These are phyloP conservation scores for Pyrus pyrifolia DNA, from an alignment of 306 rosid species.

Conservation along the genomic window DNA sequence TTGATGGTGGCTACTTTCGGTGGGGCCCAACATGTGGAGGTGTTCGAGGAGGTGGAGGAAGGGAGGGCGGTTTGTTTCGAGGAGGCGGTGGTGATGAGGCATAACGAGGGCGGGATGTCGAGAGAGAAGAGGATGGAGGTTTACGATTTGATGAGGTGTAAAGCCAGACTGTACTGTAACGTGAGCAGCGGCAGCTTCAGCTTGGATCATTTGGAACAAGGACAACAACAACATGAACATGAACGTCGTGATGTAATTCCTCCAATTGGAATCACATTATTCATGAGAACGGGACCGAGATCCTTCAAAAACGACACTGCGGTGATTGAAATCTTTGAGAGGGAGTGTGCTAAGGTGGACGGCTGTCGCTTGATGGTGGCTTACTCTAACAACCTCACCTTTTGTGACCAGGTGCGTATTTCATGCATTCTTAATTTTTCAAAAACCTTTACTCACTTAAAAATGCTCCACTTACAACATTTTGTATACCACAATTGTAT, in stretches of 20 bases:
- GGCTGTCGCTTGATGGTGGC: conserved; percentile 47
- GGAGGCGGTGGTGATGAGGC: conserved; percentile 64
- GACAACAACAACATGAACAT: too few species aligned
- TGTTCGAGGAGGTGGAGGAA: conserved; percentile 24
- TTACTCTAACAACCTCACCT: conserved; percentile 46
- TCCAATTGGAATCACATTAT: too few species aligned
- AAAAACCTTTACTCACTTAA: too few species aligned
- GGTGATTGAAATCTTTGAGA: conserved; percentile 33
- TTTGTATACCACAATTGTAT: too few species aligned
- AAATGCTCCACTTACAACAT: too few species aligned
- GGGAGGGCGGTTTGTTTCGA: conserved; percentile 49
- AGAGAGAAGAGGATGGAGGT: conserved; percentile 50
- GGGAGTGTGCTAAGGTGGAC: conserved; percentile 40
- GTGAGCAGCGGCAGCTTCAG: conserved; percentile 2
- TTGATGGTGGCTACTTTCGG: conserved; percentile 55
- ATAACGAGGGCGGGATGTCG: conserved; percentile 69
- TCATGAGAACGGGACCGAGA: too few species aligned
- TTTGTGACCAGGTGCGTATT: conserved; percentile 51
- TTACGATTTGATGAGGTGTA: conserved; percentile 58
- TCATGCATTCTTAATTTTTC: too few species aligned
- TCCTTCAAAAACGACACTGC: conserved; percentile 26
- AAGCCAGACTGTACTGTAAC: conserved; percentile 51
- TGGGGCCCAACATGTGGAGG: conserved; percentile 28
- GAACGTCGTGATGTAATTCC: too few species aligned
- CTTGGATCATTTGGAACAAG: too few species aligned